Evolutionary conservation across 2,329 filamentous ascomycete genomes (phyloP), one percentile per base, ranked within the genome.

Genomic region (Pestalotiopsis sp.): DNA sequence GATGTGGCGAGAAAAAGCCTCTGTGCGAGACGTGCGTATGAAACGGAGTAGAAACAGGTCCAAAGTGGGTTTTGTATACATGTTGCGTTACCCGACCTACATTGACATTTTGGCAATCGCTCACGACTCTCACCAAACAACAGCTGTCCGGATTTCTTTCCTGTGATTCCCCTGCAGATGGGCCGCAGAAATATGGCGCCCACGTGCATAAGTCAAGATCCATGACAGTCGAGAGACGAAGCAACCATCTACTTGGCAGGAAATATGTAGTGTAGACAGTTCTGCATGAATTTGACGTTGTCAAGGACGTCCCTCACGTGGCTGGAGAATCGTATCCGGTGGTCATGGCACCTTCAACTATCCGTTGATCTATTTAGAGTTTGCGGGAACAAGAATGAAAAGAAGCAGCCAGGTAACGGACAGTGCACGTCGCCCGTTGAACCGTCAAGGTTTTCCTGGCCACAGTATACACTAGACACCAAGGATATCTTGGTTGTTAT

Each of bases 1-100:
- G 20, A 22, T 55, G 24, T 64, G 65, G 66, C 67, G 61, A 35
- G 30, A 35, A 35, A 63, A 68, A 65, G 65, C 62, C 67, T 62
- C 58, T 40, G 61, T 62, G 48, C 38, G 64, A 68, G 64, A 70
- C 68, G 64, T 68, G 67, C 66, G 58, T 63, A 26, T 55, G 65
- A 66, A 66, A 68, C 64, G 64, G 67, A 57, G 35, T 9, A 48
- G 48, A 38, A 56, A 65, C 40, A 55, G 17, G 40, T 52, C 44
- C 20, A 22, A 9, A 22, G 44, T 52, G 44, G 44, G 44, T 52
- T n/a, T 17, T 52, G 20, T 20, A 52, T 52, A 52, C 44, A 52
- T 52, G 20, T 22, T n/a, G 17, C 44, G 44, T 52, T 52, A 52
- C 44, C 14, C n/a, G 17, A n/a, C 20, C 20, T 52, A 52, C 17